Conservation (phyloP, 2,329 filamentous ascomycete genomes). For the Chalaropsis ovoidea region DNA sequence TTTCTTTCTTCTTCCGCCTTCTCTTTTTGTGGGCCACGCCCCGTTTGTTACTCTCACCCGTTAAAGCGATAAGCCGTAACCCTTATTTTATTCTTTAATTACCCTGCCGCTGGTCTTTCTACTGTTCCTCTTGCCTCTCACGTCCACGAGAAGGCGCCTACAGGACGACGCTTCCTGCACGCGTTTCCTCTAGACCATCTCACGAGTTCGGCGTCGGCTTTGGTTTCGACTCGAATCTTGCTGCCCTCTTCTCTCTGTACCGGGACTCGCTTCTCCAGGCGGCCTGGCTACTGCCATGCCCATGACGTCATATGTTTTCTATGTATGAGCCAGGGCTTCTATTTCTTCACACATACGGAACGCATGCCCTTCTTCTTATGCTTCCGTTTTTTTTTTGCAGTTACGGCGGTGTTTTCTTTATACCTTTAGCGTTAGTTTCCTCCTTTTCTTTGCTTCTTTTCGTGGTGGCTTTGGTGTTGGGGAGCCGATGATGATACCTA, state of each 20-base stretch:
- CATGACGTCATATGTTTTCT: background rate
- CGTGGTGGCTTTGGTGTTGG: conserved; percentile 12
- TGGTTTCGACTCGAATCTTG: conserved; percentile 21
- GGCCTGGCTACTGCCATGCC: background rate
- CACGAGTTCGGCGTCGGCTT: conserved; percentile 27
- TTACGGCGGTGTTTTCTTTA: conserved; percentile 21
- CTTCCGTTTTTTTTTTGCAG: conserved; percentile 25
- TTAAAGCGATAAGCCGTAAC: conserved; percentile 1
- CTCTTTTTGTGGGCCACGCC: background rate
- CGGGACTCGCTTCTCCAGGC: background rate
- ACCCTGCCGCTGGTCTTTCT: conserved; percentile 9
- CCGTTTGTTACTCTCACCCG: conserved; percentile 1
- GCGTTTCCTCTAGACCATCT: background rate
- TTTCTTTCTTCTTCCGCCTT: conserved; percentile 5
- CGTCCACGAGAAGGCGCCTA: background rate
- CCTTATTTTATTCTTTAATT: conserved; percentile 16
- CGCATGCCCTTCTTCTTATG: background rate
- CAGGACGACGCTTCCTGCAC: background rate
- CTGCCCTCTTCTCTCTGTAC: conserved; percentile 12
- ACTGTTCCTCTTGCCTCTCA: background rate
- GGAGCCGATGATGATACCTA: conserved; percentile 23
- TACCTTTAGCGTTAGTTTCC: conserved; percentile 21
- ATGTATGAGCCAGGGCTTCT: conserved; percentile 12
- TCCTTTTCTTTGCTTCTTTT: conserved; percentile 20
- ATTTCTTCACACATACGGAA: background rate